A percentile compares a stretch with the other conserved stretches of the same genome.
phyloP scores from a whole-genome alignment of 805 yeast species.

The Starmera amethionina region DNA sequence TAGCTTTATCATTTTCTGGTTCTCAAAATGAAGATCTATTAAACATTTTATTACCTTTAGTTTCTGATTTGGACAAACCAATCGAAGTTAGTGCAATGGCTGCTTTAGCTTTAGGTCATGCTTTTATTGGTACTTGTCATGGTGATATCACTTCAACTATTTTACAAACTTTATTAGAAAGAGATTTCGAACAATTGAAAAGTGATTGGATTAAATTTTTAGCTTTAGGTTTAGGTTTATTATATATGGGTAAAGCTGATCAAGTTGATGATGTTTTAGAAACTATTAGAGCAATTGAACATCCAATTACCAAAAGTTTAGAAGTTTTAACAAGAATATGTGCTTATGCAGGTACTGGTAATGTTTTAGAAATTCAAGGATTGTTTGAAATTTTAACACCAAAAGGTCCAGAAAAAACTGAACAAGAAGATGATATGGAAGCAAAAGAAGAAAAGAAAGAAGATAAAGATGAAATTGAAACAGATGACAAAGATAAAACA shows the following conservation, averaged over 20 bases:
- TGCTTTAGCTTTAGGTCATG: constrained; percentile 86
- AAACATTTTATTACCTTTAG: constrained; percentile 68
- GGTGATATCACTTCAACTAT: constrained; percentile 93
- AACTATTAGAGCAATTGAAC: constrained; percentile 90
- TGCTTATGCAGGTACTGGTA: constrained; percentile 97
- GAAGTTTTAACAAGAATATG: constrained; percentile 86
- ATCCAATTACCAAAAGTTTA: constrained; percentile 82
- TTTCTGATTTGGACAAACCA: constrained; percentile 64
- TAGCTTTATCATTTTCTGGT: constrained; percentile 94
- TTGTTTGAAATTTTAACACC: constrained; percentile 80
- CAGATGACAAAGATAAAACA: constrained; percentile 22
- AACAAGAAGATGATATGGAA: constrained; percentile 50
- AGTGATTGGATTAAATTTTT: constrained; percentile 84
- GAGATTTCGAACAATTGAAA: constrained; percentile 66
- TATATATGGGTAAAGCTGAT: constrained; percentile 90
- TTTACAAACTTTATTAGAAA: constrained; percentile 80
- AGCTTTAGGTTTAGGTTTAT: constrained; percentile 84
- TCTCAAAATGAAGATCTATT: constrained; percentile 79
- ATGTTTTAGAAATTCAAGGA: constrained; percentile 88
- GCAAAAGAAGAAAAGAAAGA: constrained; percentile 30
- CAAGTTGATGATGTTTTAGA: constrained; percentile 91
- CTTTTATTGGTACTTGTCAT: constrained; percentile 91
- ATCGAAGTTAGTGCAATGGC: constrained; percentile 80
- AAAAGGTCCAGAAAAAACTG: constrained; percentile 46
- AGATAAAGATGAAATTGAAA: constrained; percentile 18